Base-by-base conservation (phyloP, 371 early-diverging fungal genomes). In the Rhizopus arrhizus region DNA sequence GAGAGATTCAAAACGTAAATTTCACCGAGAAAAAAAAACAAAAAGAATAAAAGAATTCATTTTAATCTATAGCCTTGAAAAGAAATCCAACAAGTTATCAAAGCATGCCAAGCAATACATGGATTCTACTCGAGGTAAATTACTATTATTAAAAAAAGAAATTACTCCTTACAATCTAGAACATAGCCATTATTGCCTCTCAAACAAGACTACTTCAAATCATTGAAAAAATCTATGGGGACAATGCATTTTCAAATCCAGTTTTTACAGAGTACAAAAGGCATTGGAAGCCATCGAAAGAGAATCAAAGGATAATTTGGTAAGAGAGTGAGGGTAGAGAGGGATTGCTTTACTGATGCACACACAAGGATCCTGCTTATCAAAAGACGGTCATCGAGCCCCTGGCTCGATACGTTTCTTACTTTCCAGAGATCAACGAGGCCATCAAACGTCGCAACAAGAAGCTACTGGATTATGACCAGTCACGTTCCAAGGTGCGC, bases 91-190 rank as follows among this genome's bases (percentile, higher is more conserved):
- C 64, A 87, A 84, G 42, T 78, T 97, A 4, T 86, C 94, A 62
- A 91, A 89, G 59, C 95, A 97, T 72, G 87, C 98, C 13, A 93
- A 92, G 70, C 94, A 94, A 34, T 97, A 96, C 70, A 80, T 95
- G 40, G 90, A 93, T 62, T 86, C 95, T 16, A 80, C 97, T 40
- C 66, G 91, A 74, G 88, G 92, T 89, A 75, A 58, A 59, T 36
- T 11, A 6, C 36, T 11, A 6, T 10, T 10, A 5, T 11, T 11
- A 36, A 36, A 36, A 36, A 36, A 36, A 36, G 11, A 36, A 36
- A 36, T 32, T 8, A 12, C 42, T 10, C 50, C 9, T 15, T 40
- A 12, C 40, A 0, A 32, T 9, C 1, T 2, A 4, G 9, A 11
- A 0, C 5, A 13, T 59, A 85, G 94, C 86, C 9, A 92, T 95